Evolutionary conservation across 1,139 yeast genomes (phyloP).

Genomic region (Yueomyces sp.): DNA sequence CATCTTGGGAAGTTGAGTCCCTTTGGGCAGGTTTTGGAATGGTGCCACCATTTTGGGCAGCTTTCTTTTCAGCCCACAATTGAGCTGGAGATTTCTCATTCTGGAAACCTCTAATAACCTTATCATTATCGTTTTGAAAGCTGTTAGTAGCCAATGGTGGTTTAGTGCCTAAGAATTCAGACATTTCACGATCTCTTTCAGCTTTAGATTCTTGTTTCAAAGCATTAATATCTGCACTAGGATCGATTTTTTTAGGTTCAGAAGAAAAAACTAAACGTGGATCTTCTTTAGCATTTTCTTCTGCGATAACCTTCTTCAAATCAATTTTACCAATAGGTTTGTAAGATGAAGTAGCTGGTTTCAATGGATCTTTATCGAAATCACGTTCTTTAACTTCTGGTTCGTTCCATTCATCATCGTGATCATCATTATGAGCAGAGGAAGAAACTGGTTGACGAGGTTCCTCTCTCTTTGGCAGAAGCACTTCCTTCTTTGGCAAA

Average conservation of each 20-base stretch:
- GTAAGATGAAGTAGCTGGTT: constrained; percentile 35
- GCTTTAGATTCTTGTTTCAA: constrained; percentile 35
- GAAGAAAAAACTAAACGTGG: constrained; percentile 24
- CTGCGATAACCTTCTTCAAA: constrained; percentile 27
- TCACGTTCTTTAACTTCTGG: constrained; percentile 64
- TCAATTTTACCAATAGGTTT: constrained; percentile 49
- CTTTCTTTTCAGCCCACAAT: constrained; percentile 87
- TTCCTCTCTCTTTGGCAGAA: constrained; percentile 4
- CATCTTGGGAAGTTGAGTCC: not conserved
- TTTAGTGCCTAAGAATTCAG: constrained; percentile 31
- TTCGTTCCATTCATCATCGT: constrained; percentile 51
- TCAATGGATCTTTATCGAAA: constrained; percentile 47
- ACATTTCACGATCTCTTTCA: constrained; percentile 30
- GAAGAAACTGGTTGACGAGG: constrained; percentile 17
- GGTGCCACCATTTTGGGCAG: constrained; percentile 17
- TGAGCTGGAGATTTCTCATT: constrained; percentile 91
- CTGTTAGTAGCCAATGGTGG: constrained; percentile 33
- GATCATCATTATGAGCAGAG: constrained; percentile 8
- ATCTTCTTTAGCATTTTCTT: constrained; percentile 28
- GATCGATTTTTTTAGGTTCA: constrained; percentile 10
- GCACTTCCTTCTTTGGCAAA: constrained; percentile 18
- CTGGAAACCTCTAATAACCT: constrained; percentile 49
- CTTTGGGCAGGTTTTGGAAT: constrained; percentile 6
- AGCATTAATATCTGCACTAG: constrained; percentile 22
- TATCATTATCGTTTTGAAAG: constrained; percentile 28